Evolutionary conservation across 2,329 filamentous ascomycete species (phyloP).

Genomic region (Didymella exigua): DNA sequence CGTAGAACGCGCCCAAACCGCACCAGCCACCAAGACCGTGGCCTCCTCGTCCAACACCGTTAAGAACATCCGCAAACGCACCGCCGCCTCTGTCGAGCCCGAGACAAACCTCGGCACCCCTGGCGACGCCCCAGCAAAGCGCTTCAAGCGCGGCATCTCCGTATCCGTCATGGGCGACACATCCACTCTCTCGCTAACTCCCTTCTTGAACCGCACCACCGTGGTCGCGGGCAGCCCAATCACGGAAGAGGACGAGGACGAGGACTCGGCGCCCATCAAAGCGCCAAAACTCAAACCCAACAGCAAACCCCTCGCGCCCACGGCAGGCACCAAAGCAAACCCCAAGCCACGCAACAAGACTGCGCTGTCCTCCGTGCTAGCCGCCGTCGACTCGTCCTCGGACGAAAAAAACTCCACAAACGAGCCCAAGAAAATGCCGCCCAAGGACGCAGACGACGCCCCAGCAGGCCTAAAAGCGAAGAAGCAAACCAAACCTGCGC

Average conservation of each 20-base stretch:
- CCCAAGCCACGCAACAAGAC: slow-evolving; percentile 51
- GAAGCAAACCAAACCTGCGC: slow-evolving; percentile 43
- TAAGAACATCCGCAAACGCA: slow-evolving; percentile 52
- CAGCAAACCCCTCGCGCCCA: slow-evolving; percentile 52
- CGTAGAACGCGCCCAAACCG: slow-evolving; percentile 51
- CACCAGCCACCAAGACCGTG: slow-evolving; percentile 37
- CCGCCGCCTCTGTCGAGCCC: slow-evolving; percentile 52
- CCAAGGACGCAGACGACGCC: slow-evolving; percentile 44
- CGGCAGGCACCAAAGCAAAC: slow-evolving; percentile 53
- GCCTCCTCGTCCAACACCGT: slow-evolving; percentile 42
- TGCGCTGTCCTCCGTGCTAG: slow-evolving; percentile 44
- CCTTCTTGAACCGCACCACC: slow-evolving; percentile 80
- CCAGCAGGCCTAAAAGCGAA: slow-evolving; percentile 39
- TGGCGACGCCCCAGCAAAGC: slow-evolving; percentile 55
- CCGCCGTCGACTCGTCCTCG: slow-evolving; percentile 53
- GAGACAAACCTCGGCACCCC: slow-evolving; percentile 58
- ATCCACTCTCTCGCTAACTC: slow-evolving; percentile 91
- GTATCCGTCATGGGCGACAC: slow-evolving; percentile 74
- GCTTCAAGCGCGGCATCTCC: slow-evolving; percentile 57
- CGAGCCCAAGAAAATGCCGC: slow-evolving; percentile 37
- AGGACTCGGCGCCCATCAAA: slow-evolving; percentile 26
- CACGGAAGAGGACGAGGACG: slow-evolving; percentile 40
- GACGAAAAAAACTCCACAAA: slow-evolving; percentile 35
- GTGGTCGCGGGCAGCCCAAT: slow-evolving; percentile 56
- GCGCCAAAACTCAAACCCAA: slow-evolving; percentile 48